phyloP scores from a whole-genome alignment of 1,139 yeast genomes.

The Hemisphaericaspora subhashii region DNA sequence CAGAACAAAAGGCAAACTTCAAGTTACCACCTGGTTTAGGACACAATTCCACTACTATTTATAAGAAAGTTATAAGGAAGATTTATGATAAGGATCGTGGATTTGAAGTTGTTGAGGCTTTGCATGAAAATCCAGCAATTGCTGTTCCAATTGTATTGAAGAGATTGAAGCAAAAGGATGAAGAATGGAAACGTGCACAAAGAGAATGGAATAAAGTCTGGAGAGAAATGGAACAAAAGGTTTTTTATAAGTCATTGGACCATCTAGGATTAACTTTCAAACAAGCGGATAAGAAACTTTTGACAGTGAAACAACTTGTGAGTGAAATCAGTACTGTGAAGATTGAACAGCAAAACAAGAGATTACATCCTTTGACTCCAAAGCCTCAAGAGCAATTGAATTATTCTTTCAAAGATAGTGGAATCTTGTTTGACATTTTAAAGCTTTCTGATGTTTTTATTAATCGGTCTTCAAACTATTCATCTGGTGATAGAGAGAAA shows the following conservation, averaged over 20 bases:
- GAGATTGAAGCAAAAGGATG: conserved; percentile 94
- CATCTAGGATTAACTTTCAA: conserved; percentile 94
- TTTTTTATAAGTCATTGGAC: conserved; percentile 88
- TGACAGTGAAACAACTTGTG: conserved; percentile 86
- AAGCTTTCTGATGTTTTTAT: conserved; percentile 70
- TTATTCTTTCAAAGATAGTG: conserved; percentile 64
- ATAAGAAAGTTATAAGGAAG: conserved; percentile 88
- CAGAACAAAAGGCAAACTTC: conserved; percentile 83
- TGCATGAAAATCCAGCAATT: conserved; percentile 91
- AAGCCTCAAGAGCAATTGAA: conserved; percentile 79
- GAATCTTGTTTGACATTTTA: conserved; percentile 71
- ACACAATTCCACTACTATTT: conserved; percentile 84
- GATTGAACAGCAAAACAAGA: conserved; percentile 76
- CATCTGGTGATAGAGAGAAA: conserved; percentile 78
- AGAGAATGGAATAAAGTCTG: conserved; percentile 99
- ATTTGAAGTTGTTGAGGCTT: conserved; percentile 91
- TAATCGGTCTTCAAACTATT: conserved; percentile 68
- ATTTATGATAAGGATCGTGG: conserved; percentile 94
- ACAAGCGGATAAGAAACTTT: conserved; percentile 89
- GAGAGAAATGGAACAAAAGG: conserved; percentile 97
- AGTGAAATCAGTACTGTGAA: conserved; percentile 91
- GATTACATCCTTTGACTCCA: conserved; percentile 85
- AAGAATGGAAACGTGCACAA: conserved; percentile 98
- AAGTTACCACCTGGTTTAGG: conserved; percentile 93
- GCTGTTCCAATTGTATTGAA: conserved; percentile 93